Evolutionary conservation across 305 asterid species (phyloP), one percentile per base, ranked within the genome.

Genomic region (Coffea humblotiana): DNA sequence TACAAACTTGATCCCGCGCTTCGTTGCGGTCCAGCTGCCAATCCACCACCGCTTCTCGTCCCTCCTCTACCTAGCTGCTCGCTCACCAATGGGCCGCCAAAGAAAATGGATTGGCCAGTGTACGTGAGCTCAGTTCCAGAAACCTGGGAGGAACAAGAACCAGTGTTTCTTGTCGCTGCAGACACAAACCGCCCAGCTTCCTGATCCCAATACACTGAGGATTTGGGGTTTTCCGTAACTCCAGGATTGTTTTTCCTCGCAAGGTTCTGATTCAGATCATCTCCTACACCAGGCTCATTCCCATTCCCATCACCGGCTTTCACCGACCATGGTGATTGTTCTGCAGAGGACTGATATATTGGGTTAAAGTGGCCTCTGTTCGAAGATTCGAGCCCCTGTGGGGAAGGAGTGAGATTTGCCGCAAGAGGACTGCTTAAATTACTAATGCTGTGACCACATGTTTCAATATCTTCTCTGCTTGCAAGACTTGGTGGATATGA

Each of bases 141-240:
- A 47, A 29, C 87, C 82, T 86, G 90, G 21, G 93, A 88, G 27
- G 97, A 87, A 79, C 97, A 85, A 19, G 91, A 87, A 0, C 79
- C 87, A 0, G 81, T 86, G 51, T 86, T 87, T 82, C 94, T 84
- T 21, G 89, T 75, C 40, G 86, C 86, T 1, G 97, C 87, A 21
- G 97, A 90, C 71, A 92, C 89, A 16, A 92, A 94, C 49, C 96
- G 90, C 25, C 97, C 98, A 0, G 97, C 95, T 72, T 92, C 97
- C 18, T 90, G 92, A 80, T 96, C 97, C 99, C 99, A 96, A 70
- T 84, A 91, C n/a, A 96, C 96, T 1, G 99, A 96, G 8, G 97
- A 86, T 74, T 89, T 92, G 6, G 78, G 48, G 51, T 69, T 78
- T 80, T 90, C 98, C 1, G 86, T 29, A 48, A 76, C 63, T 64